A percentile compares a stretch with the other conserved stretches of the same genome.
Evolutionary conservation across 345 rosid genomes (phyloP).

Genomic region (Gossypium bickii): DNA sequence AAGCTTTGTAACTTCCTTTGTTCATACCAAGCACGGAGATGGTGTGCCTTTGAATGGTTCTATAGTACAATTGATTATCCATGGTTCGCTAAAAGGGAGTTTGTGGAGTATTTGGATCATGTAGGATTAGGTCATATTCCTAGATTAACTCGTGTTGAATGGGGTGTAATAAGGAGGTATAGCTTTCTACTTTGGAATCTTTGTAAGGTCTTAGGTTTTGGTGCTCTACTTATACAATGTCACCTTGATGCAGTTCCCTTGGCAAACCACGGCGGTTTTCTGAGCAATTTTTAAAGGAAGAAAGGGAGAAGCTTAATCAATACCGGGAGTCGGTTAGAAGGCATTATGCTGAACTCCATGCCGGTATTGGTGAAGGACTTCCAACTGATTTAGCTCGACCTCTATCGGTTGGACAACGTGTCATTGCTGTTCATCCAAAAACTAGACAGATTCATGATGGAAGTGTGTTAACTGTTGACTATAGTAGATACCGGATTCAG

Average conservation of each 20-base stretch:
- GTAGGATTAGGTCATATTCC: constrained; percentile 85
- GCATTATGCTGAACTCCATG: constrained; percentile 65
- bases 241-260: constrained; percentile 58
- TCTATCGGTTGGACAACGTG: constrained; percentile 67
- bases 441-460: constrained; percentile 70
- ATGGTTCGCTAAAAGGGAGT: constrained; percentile 85
- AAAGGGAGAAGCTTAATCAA: constrained; percentile 65
- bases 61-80: constrained; percentile 85
- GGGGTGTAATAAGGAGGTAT: constrained; percentile 88
- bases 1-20: constrained; percentile 60
- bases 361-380: constrained; percentile 67
- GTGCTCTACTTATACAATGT: constrained; percentile 8
- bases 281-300: constrained; percentile 70
- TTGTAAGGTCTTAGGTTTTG: not conserved
- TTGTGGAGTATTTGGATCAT: constrained; percentile 79
- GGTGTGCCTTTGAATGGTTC: constrained; percentile 81
- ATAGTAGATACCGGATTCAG: constrained; percentile 53
- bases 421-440: constrained; percentile 66
- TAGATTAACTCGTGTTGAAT: constrained; percentile 75
- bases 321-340: constrained; percentile 74
- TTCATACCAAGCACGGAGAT: constrained; percentile 45
- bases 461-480: constrained; percentile 67
- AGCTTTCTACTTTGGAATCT: constrained; percentile 15
- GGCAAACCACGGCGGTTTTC: constrained; percentile 84
- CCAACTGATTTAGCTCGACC: constrained; percentile 81